Evolutionary conservation across 305 asterid species (phyloP), one percentile per base, ranked within the genome.

Genomic region (Rubia peregrina): DNA sequence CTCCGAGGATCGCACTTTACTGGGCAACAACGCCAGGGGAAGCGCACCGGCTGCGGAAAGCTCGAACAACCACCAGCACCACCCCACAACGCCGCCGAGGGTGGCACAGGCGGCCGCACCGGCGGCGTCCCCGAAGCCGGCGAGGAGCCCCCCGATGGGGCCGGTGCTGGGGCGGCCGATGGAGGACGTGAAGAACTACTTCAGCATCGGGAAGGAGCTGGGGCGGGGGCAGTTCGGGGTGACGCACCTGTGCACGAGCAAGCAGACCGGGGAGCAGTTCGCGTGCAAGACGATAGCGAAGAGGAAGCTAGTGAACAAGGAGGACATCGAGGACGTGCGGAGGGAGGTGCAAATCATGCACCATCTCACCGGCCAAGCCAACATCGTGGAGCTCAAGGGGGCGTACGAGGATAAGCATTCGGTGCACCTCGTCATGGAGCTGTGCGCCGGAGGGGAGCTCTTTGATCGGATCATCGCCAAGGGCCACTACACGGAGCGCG

Each of bases 291-390:
- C 94, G 0, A 91, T 91, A 55, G 96, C 95, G 3, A 91, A 91
- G 77, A 80, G 98, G 65, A 91, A 89, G 76, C 86, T 91, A 7
- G 88, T 79, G 1, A 88, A 81, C 75, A 88, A 91, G 69, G 96
- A 91, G 71, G 96, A 91, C 38, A 86, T 91, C 3, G 98, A 91
- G 87, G 95, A 91, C 17, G 98, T 91, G 2, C 71, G 90, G 6
- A 68, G 96, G 72, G 98, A 89, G 84, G 98, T 91, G 9, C 96
- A 91, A 78, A 91, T 91, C 79, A 91, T 91, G 98, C 87, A 89
- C 69, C 95, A 91, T 61, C 78, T 89, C 65, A 74, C 92, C 21
- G 98, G 96, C 1, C 96, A 91, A 71, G 83, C 82, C 10, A 91
- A 91, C 67, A 84, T 91, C 61, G 98, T 91, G 16, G 89, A 88